A percentile compares a stretch with the other conserved stretches of the same genome.
Evolutionary conservation across 805 yeast genomes (phyloP).

Genomic region (Lipomyces orientalis): DNA sequence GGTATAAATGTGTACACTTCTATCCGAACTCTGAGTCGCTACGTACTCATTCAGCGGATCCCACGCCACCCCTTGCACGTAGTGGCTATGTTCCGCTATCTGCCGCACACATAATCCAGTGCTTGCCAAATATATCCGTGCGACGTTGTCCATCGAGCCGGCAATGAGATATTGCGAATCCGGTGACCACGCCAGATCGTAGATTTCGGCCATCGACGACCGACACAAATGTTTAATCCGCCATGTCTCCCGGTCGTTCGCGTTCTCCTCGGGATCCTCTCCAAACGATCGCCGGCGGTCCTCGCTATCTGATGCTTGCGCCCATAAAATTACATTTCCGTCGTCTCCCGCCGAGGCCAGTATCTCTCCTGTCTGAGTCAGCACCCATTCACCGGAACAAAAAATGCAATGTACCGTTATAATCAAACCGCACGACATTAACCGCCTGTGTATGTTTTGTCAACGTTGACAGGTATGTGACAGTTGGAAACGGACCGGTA

Average conservation of each 20-base stretch:
- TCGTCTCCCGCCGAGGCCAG: constrained; percentile 96
- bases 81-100: constrained; percentile 78
- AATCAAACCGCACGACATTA: constrained; percentile 82
- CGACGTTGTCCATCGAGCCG: constrained; percentile 88
- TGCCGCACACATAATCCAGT: constrained; percentile 64
- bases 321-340: constrained; percentile 87
- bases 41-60: constrained; percentile 81
- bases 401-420: constrained; percentile 53
- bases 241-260: constrained; percentile 70
- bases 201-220: constrained; percentile 73
- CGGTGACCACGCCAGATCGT: constrained; percentile 94
- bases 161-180: constrained; percentile 75
- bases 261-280: constrained; percentile 34
- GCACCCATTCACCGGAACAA: not conserved
- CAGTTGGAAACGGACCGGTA: constrained; percentile 47
- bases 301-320: constrained; percentile 41
- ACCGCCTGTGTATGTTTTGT: constrained; percentile 93
- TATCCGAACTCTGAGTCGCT: constrained; percentile 89
- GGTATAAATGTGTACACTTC: constrained; percentile 75
- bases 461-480: constrained; percentile 80
- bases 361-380: constrained; percentile 44
- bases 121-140: constrained; percentile 66
- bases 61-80: constrained; percentile 96
- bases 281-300: constrained; percentile 28
- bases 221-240: constrained; percentile 62